Percentiles rank a stretch among this genome's conserved stretches.
Evolutionary conservation across 2,329 filamentous ascomycete species (phyloP).

Genomic region (Aureobasidium uvarum): DNA sequence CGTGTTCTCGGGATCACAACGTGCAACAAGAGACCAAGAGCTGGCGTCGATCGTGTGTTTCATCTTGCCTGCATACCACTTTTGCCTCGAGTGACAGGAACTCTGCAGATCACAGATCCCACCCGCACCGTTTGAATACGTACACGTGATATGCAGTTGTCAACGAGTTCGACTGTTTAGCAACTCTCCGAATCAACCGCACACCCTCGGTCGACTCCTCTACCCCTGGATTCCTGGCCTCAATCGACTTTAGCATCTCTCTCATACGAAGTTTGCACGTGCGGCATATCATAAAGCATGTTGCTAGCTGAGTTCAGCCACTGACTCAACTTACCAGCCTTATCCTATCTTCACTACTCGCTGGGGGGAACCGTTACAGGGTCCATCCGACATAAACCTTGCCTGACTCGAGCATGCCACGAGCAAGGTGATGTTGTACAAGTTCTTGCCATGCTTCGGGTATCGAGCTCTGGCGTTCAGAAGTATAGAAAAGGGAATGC

Average conservation of each 20-base stretch:
- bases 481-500: neutral
- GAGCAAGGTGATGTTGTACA: neutral
- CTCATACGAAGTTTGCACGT: neutral
- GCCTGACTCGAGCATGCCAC: neutral
- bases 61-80: slow-evolving; percentile 17
- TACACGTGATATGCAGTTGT: neutral
- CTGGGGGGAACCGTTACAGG: slow-evolving; percentile 12
- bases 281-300: slow-evolving; percentile 1
- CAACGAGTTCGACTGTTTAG: neutral
- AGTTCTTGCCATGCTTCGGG: neutral
- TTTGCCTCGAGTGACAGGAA: neutral
- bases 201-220: neutral
- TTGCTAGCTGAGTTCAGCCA: slow-evolving; percentile 3
- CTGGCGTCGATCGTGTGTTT: slow-evolving; percentile 16
- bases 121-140: neutral
- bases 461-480: neutral
- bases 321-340: slow-evolving; percentile 13
- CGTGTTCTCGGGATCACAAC: neutral
- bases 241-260: neutral
- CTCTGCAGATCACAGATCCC: slow-evolving; percentile 3
- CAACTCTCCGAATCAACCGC: neutral
- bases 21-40: neutral
- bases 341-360: neutral
- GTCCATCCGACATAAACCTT: neutral
- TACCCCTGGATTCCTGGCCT: neutral